Conservation (phyloP, 495 filamentous ascomycete species). For the Niebla homalea region DNA sequence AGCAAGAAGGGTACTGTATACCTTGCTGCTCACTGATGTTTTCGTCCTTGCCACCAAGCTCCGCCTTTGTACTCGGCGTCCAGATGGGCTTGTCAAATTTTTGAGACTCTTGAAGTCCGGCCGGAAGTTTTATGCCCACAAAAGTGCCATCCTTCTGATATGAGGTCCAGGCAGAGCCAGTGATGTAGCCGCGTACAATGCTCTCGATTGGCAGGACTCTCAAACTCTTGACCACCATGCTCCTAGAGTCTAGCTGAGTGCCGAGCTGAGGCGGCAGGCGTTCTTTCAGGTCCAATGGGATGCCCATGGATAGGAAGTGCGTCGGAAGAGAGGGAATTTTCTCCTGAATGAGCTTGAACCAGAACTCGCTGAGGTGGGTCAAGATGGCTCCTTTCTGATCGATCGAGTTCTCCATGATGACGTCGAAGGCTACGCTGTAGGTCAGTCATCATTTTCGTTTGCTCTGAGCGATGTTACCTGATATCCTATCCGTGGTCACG, state of each 20-base stretch:
- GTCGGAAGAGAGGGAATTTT: slow-evolving; percentile 54
- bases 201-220: slow-evolving; percentile 60
- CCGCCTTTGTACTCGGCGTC: slow-evolving; percentile 86
- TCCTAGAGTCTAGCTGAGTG: slow-evolving; percentile 2
- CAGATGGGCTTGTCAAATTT: slow-evolving; percentile 62
- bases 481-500: slow-evolving; percentile 83
- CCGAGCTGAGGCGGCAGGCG: slow-evolving; percentile 34
- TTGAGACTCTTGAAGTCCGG: slow-evolving; percentile 58
- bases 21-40: slow-evolving; percentile 68
- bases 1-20: neutral
- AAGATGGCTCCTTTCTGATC: slow-evolving; percentile 74
- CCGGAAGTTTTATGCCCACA: slow-evolving; percentile 56
- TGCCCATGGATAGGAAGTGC: slow-evolving; percentile 60
- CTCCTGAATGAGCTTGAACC: slow-evolving; percentile 63
- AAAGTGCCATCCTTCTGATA: slow-evolving; percentile 64
- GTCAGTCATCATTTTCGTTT: slow-evolving; percentile 2
- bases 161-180: slow-evolving; percentile 82
- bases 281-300: slow-evolving; percentile 42
- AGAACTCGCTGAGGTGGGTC: slow-evolving; percentile 69
- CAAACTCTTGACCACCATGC: slow-evolving; percentile 29
- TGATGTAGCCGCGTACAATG: slow-evolving; percentile 87
- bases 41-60: slow-evolving; percentile 70
- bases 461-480: slow-evolving; percentile 18
- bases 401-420: neutral
- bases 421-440: slow-evolving; percentile 1